phyloP scores from a whole-genome alignment of 768 basidiomycete genomes.

The Tricholoma sp. region DNA sequence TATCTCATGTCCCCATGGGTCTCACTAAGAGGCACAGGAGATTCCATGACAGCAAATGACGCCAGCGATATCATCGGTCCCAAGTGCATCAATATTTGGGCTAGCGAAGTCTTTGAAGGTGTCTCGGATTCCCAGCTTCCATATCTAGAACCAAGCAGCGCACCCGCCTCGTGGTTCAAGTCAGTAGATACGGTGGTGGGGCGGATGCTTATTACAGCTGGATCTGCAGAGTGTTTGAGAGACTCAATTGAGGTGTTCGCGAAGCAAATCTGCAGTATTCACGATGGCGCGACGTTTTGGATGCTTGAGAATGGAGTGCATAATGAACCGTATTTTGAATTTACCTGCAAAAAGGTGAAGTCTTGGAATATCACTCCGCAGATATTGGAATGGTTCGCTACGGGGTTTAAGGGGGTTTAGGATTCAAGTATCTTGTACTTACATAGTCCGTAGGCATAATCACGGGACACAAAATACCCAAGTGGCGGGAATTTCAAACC shows the following conservation, averaged over 20 bases:
- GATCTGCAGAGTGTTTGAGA: conserved; percentile 17
- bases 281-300: conserved; percentile 14
- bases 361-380: conserved; percentile 16
- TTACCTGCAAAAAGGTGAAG: conserved; percentile 16
- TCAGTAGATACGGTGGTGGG: conserved; percentile 18
- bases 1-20: conserved; percentile 30
- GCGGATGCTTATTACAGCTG: conserved; percentile 21
- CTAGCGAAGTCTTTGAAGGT: conserved; percentile 10
- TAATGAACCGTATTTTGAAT: conserved; percentile 31
- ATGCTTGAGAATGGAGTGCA: conserved; percentile 31
- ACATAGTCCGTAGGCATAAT: no score
- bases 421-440: no score
- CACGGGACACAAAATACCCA: no score
- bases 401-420: conserved; percentile 1
- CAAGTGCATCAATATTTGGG: conserved; percentile 11
- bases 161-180: conserved; percentile 22
- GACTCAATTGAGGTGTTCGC: conserved; percentile 16
- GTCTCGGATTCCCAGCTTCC: conserved; percentile 9
- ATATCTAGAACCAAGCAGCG: conserved; percentile 16
- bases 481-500: no score
- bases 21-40: conserved; percentile 11
- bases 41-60: conserved; percentile 6
- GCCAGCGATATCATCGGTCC: conserved; percentile 13
- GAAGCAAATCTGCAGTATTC: not conserved
- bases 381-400: conserved; percentile 16